Conservation (phyloP, 495 filamentous ascomycete genomes). For the Penicillium verhagenii region DNA sequence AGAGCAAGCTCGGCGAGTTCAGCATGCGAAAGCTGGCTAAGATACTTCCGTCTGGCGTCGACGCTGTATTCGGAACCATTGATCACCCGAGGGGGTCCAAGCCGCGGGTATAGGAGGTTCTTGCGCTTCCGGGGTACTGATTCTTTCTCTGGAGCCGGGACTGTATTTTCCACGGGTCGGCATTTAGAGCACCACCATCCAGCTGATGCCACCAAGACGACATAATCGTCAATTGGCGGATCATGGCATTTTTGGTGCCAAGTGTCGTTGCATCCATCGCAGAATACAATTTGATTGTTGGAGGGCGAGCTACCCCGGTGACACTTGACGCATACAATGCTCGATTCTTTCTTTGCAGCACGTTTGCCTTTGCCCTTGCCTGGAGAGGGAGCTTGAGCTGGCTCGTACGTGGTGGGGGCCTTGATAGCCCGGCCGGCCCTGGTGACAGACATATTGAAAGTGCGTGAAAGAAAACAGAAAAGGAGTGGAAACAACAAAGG, state of each 20-base stretch:
- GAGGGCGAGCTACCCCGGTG: conserved; percentile 70
- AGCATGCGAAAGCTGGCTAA: conserved; percentile 39
- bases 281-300: conserved; percentile 90
- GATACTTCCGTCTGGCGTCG: conserved; percentile 41
- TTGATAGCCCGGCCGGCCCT: conserved; percentile 16
- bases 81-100: background rate
- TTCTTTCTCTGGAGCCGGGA: conserved; percentile 1
- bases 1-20: conserved; percentile 43
- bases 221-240: conserved; percentile 70
- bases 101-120: conserved; percentile 1
- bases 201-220: conserved; percentile 62
- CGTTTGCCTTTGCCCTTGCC: conserved; percentile 49
- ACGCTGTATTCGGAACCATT: conserved; percentile 21
- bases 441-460: too few relatives aligned
- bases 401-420: conserved; percentile 8
- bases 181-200: conserved; percentile 82
- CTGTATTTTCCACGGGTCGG: conserved; percentile 37
- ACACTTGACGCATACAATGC: conserved; percentile 71
- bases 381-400: conserved; percentile 3
- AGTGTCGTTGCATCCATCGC: conserved; percentile 81
- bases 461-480: too few relatives aligned
- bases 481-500: background rate
- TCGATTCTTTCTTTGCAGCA: conserved; percentile 44
- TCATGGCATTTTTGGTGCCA: conserved; percentile 95
- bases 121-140: conserved; percentile 13